phyloP scores from a whole-genome alignment of 2,329 filamentous ascomycete species.

The Aspergillus terreus region DNA sequence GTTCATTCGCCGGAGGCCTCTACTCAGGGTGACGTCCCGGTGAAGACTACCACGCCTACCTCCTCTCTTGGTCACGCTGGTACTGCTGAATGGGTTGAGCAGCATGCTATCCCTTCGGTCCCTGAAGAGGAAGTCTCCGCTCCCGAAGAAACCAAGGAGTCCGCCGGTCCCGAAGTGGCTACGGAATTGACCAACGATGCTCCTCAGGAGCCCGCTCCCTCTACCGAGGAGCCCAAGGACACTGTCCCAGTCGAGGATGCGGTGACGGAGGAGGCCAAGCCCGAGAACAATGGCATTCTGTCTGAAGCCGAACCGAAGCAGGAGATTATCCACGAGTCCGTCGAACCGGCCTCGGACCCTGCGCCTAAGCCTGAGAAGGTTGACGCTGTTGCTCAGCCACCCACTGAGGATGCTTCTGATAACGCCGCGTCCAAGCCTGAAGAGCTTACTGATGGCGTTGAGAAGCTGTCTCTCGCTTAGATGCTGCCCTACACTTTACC shows the following conservation, averaged over 20 bases:
- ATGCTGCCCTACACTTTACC: neutral
- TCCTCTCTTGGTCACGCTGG: neutral
- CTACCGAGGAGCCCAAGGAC: neutral
- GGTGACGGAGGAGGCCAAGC: neutral
- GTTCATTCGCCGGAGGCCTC: neutral
- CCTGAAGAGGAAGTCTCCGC: constrained; percentile 1
- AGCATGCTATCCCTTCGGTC: constrained; percentile 3
- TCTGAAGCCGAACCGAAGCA: neutral
- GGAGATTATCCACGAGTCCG: neutral
- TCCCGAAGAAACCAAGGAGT: neutral
- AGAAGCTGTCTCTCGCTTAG: neutral
- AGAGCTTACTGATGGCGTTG: neutral
- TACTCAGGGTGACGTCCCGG: neutral
- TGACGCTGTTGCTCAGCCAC: neutral
- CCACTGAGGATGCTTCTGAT: neutral
- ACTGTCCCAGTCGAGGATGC: neutral
- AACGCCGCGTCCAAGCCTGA: neutral
- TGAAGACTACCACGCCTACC: neutral
- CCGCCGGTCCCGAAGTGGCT: neutral
- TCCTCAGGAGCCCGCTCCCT: neutral
- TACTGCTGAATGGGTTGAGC: constrained; percentile 2
- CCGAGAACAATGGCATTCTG: neutral
- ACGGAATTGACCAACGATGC: neutral
- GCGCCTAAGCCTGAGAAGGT: neutral
- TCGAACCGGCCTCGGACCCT: neutral